Evolutionary conservation across 257 asterid species (phyloP).

Genomic region (Lithospermum erythrorhizon): DNA sequence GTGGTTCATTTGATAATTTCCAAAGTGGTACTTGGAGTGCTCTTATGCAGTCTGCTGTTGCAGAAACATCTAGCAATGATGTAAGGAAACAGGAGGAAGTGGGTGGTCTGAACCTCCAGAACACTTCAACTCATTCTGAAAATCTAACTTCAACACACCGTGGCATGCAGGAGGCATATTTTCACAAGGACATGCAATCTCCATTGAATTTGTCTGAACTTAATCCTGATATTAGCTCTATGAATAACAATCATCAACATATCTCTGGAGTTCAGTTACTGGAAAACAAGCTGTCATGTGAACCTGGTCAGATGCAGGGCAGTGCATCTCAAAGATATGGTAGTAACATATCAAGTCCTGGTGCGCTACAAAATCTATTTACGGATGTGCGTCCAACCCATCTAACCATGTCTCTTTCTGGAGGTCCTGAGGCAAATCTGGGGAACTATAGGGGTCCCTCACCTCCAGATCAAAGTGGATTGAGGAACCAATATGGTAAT

Average conservation of each 20-base stretch:
- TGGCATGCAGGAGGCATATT: constrained; percentile 22
- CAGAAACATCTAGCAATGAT: constrained; percentile 64
- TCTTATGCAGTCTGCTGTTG: constrained; percentile 96
- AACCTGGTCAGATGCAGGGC: constrained; percentile 18
- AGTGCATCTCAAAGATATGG: constrained; percentile 34
- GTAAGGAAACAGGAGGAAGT: constrained; percentile 42
- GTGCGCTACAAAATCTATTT: constrained; percentile 22
- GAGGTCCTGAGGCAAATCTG: constrained; percentile 21
- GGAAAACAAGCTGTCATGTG: constrained; percentile 26
- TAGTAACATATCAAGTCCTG: constrained; percentile 27
- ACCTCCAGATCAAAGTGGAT: constrained; percentile 28
- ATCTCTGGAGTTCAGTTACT: constrained; percentile 23
- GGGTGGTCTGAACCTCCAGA: constrained; percentile 40
- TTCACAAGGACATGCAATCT: constrained; percentile 16
- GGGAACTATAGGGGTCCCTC: constrained; percentile 20
- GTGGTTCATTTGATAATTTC: constrained; percentile 32
- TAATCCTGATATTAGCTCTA: constrained; percentile 9
- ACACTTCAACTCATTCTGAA: constrained; percentile 21
- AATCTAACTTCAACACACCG: not conserved
- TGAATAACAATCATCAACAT: too few species aligned
- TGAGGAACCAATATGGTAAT: constrained; percentile 20
- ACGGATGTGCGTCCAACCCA: constrained; percentile 26
- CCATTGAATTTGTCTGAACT: constrained; percentile 15
- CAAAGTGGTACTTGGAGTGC: constrained; percentile 98
- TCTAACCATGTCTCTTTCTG: constrained; percentile 32